A percentile compares a stretch with the other conserved stretches of the same genome.
Conservation (phyloP, 345 rosid species). For the Syzygium aromaticum region DNA sequence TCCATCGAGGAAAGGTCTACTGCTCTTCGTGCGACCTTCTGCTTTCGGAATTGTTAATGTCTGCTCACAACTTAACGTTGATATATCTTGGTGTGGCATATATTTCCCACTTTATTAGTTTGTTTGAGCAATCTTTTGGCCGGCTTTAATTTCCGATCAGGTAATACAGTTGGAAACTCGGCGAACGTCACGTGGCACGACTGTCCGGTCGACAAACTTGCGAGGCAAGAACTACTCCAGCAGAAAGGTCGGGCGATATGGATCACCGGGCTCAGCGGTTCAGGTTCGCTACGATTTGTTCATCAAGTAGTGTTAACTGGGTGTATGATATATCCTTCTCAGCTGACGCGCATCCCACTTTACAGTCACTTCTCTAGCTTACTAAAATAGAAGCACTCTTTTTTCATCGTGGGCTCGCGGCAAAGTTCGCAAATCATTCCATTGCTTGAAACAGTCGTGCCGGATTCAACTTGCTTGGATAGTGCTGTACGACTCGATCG, state of each 20-base stretch:
- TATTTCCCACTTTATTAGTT: no score
- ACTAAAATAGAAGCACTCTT: not conserved
- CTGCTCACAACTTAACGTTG: not conserved
- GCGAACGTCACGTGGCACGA: conserved; percentile 61
- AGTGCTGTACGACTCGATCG: not conserved
- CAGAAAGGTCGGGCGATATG: conserved; percentile 76
- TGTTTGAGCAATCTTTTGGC: not conserved
- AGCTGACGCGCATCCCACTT: not conserved
- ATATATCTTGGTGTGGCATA: not conserved
- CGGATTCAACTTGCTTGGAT: not conserved
- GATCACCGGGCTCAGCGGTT: conserved; percentile 82
- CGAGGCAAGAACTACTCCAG: conserved; percentile 47
- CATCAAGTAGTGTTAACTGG: not conserved
- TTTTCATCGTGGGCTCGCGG: not conserved
- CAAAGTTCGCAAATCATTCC: not conserved
- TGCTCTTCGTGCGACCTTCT: not conserved
- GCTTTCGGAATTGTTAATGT: not conserved
- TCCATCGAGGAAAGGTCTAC: not conserved
- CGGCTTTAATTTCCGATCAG: conserved; percentile 23
- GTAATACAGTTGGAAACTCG: conserved; percentile 33
- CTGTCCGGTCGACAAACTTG: conserved; percentile 37
- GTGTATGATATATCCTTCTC: not conserved
- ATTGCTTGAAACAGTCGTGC: not conserved
- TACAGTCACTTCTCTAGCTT: not conserved
- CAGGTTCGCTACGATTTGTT: conserved; percentile 38